Evolutionary conservation across 2,329 filamentous ascomycete genomes (phyloP).

Genomic region (Aspergillus arachidicola): DNA sequence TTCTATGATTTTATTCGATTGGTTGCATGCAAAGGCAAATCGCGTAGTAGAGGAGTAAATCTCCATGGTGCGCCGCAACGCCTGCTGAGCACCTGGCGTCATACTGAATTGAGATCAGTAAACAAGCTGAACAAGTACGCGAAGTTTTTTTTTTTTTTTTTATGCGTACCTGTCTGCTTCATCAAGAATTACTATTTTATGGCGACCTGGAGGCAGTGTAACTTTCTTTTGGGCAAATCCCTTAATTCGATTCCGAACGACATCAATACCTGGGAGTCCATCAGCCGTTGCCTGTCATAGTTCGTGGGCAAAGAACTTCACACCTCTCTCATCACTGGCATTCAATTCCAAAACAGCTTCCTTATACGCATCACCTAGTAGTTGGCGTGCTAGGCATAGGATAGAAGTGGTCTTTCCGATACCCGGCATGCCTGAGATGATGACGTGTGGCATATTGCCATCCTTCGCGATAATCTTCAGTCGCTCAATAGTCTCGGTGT

Average conservation of each 20-base stretch:
- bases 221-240: conserved; percentile 99
- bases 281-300: neutral
- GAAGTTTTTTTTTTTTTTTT: conserved; percentile 8
- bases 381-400: conserved; percentile 85
- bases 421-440: conserved; percentile 99
- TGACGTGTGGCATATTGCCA: conserved; percentile 98
- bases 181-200: conserved; percentile 96
- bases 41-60: conserved; percentile 96
- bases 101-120: conserved; percentile 58
- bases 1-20: conserved; percentile 99
- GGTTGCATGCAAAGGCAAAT: conserved; percentile 98
- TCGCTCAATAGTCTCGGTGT: conserved; percentile 95
- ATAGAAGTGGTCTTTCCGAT: conserved; percentile 98
- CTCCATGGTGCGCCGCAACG: conserved; percentile 94
- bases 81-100: conserved; percentile 95
- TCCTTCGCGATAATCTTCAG: conserved; percentile 98
- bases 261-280: conserved; percentile 73
- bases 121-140: neutral
- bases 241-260: conserved; percentile 96
- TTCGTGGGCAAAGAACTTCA: neutral
- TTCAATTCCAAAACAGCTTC: conserved; percentile 97
- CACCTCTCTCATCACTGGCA: conserved; percentile 89
- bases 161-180: conserved; percentile 76
- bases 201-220: conserved; percentile 82
- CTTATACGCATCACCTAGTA: conserved; percentile 92